Evolutionary conservation across 176 grass and related monocot genomes (phyloP).

Genomic region (Hordeum marinum): DNA sequence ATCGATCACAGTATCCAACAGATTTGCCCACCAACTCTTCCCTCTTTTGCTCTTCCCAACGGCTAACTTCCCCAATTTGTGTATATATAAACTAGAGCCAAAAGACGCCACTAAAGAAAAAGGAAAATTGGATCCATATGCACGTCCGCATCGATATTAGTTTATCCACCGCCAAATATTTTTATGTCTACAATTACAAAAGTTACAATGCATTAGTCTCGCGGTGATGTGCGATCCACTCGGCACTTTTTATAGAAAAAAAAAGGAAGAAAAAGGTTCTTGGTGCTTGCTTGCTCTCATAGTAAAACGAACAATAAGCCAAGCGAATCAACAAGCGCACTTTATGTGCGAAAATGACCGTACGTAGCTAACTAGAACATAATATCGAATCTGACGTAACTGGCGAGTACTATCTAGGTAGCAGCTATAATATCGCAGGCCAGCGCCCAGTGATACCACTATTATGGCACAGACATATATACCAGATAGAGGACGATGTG

Average conservation of each 20-base stretch:
- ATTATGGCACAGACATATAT: conserved; percentile 6
- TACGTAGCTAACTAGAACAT: background rate
- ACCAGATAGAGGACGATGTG: conserved; percentile 8
- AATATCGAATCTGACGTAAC: background rate
- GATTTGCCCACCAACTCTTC: conserved; percentile 17
- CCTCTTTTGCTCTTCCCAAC: conserved; percentile 18
- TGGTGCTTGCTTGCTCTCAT: conserved; percentile 19
- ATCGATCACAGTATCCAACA: background rate
- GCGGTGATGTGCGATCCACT: conserved; percentile 7
- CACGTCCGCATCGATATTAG: background rate
- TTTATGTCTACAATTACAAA: conserved; percentile 17
- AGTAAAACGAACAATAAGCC: conserved; percentile 18
- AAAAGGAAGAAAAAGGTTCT: background rate
- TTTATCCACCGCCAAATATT: conserved; percentile 17
- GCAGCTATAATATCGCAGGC: background rate
- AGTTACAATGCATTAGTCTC: conserved; percentile 8
- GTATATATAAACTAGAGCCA: conserved; percentile 7
- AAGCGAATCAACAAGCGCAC: conserved; percentile 12
- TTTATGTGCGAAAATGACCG: conserved; percentile 14
- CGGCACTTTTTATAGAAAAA: background rate
- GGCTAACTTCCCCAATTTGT: conserved; percentile 8
- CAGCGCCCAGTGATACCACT: background rate
- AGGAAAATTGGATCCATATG: background rate
- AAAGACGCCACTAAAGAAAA: background rate
- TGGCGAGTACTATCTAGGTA: background rate